A percentile compares a stretch with the other conserved stretches of the same genome.
Conservation (phyloP, 495 filamentous ascomycete species). For the Cudoniella acicularis region DNA sequence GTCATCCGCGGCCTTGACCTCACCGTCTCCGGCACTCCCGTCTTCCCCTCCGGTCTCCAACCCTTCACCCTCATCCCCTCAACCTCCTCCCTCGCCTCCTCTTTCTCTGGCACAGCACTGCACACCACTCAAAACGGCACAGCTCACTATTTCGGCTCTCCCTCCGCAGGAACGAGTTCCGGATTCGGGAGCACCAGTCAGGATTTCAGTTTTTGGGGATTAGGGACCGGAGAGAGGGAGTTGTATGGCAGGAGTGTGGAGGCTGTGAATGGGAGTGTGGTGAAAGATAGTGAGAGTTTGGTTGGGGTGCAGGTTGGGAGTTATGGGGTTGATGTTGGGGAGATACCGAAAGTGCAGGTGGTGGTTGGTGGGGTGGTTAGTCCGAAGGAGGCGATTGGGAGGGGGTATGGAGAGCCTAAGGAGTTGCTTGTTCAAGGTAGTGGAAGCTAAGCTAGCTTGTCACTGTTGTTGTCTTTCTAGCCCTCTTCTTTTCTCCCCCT, state of each 20-base stretch:
- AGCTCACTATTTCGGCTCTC: constrained; percentile 46
- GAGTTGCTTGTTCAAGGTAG: constrained; percentile 20
- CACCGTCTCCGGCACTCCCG: constrained; percentile 47
- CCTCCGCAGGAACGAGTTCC: constrained; percentile 40
- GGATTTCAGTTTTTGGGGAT: constrained; percentile 47
- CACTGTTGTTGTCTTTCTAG: no score
- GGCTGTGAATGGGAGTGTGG: constrained; percentile 49
- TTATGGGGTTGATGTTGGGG: background rate
- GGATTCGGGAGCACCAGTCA: constrained; percentile 53
- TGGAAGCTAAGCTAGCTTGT: background rate
- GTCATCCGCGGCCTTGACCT: constrained; percentile 58
- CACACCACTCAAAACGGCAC: constrained; percentile 52
- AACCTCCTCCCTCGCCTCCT: constrained; percentile 25
- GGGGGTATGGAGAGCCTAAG: constrained; percentile 21
- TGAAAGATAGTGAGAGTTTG: constrained; percentile 27
- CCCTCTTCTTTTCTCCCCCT: no score
- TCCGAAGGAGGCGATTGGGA: constrained; percentile 25
- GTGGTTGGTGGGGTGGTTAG: constrained; percentile 7
- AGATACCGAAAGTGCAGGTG: background rate
- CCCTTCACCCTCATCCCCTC: constrained; percentile 32
- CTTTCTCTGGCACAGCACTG: constrained; percentile 39
- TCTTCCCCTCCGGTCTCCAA: constrained; percentile 59
- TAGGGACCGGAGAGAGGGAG: constrained; percentile 33
- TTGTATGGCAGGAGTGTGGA: constrained; percentile 47
- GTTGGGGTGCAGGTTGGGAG: constrained; percentile 12